phyloP scores from a whole-genome alignment of 305 asterid species.

The Rubia tinctorum region DNA sequence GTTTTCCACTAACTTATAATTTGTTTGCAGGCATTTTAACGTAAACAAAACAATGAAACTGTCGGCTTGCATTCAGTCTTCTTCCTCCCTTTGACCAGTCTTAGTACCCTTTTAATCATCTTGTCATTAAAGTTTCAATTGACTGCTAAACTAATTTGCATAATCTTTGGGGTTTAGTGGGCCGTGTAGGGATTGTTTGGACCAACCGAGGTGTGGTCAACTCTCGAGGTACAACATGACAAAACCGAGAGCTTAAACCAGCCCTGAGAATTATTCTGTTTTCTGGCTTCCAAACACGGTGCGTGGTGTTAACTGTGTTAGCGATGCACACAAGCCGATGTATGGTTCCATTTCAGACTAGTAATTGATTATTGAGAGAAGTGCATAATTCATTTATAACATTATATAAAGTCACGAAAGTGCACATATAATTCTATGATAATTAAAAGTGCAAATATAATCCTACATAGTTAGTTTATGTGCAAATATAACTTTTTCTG shows the following conservation, averaged over 20 bases:
- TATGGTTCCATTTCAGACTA: too few species aligned
- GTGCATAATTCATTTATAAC: too few species aligned
- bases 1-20: background rate
- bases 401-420: too few species aligned
- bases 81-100: constrained; percentile 22
- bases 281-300: background rate
- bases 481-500: too few species aligned
- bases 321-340: background rate
- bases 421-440: too few species aligned
- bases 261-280: constrained; percentile 16
- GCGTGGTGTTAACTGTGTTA: background rate
- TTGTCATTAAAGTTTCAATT: background rate
- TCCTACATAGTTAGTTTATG: too few species aligned
- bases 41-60: constrained; percentile 13
- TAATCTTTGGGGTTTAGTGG: background rate
- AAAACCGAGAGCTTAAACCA: constrained; percentile 18
- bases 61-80: constrained; percentile 18
- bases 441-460: too few species aligned
- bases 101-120: background rate
- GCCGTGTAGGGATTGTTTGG: background rate
- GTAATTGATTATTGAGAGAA: too few species aligned
- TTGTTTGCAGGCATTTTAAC: background rate
- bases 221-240: constrained; percentile 11
- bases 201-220: constrained; percentile 10
- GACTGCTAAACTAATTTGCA: background rate